Conservation (phyloP, 371 early-diverging fungal genomes). For the Apophysomyces sp. region DNA sequence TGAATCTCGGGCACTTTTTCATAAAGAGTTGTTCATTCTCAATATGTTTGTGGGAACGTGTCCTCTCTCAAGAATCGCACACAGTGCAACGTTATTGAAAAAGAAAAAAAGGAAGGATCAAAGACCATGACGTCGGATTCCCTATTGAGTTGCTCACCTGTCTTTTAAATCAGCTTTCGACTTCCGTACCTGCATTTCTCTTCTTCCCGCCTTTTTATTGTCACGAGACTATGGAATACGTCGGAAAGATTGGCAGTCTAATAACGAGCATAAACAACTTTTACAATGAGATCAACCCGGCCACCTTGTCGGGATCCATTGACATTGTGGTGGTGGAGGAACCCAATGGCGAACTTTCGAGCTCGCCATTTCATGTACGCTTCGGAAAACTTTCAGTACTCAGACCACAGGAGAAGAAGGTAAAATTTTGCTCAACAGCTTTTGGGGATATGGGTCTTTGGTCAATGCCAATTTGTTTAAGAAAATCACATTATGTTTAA, state of each 20-base stretch:
- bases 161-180: too few species aligned
- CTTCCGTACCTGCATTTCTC: too few species aligned
- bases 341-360: constrained; percentile 75
- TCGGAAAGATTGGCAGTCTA: constrained; percentile 41
- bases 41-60: too few species aligned
- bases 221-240: constrained; percentile 38
- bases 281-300: constrained; percentile 97
- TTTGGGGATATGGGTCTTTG: neutral
- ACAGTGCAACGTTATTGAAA: too few species aligned
- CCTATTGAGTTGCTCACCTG: too few species aligned
- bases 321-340: constrained; percentile 96
- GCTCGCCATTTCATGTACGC: constrained; percentile 98
- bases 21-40: too few species aligned
- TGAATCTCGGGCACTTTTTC: too few species aligned
- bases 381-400: constrained; percentile 96
- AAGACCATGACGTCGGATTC: too few species aligned
- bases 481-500: constrained; percentile 8
- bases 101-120: too few species aligned
- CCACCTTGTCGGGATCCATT: constrained; percentile 98
- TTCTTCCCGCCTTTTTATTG: neutral
- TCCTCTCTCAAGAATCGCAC: too few species aligned
- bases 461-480: neutral
- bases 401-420: constrained; percentile 85
- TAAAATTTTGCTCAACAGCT: constrained; percentile 17
- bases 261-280: constrained; percentile 86